Percentiles rank a stretch among this genome's conserved stretches.
phyloP scores from a whole-genome alignment of 2,329 filamentous ascomycete genomes.

The Exophiala aquamarina region DNA sequence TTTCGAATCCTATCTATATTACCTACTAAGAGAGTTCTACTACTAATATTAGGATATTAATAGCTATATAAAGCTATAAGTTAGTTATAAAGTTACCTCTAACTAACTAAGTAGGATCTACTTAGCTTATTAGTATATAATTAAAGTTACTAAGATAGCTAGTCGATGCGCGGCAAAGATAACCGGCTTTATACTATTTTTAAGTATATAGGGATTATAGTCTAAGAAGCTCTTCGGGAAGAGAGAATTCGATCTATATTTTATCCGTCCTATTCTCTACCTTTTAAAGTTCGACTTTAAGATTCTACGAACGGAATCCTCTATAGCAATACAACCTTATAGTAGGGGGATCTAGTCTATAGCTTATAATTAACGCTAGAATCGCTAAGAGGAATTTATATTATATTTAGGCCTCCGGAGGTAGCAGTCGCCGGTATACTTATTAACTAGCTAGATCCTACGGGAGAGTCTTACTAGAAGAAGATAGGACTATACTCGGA shows the following conservation, averaged over 20 bases:
- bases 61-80: conserved; percentile 1
- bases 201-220: conserved; percentile 1
- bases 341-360: conserved; percentile 3
- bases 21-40: background rate
- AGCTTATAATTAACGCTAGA: conserved; percentile 3
- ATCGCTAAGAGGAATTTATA: conserved; percentile 4
- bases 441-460: background rate
- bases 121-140: background rate
- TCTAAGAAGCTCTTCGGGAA: background rate
- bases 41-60: background rate
- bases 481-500: background rate
- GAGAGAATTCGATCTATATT: background rate
- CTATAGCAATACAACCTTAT: background rate
- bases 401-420: background rate
- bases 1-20: conserved; percentile 4
- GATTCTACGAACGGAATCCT: background rate
- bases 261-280: background rate
- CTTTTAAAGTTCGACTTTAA: conserved; percentile 2
- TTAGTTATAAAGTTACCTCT: background rate
- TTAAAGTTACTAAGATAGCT: background rate
- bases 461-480: background rate
- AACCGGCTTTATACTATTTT: conserved; percentile 3
- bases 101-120: background rate
- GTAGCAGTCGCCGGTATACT: conserved; percentile 2
- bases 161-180: background rate